Conservation (phyloP, 805 yeast genomes). For the Teunomyces atbi region DNA sequence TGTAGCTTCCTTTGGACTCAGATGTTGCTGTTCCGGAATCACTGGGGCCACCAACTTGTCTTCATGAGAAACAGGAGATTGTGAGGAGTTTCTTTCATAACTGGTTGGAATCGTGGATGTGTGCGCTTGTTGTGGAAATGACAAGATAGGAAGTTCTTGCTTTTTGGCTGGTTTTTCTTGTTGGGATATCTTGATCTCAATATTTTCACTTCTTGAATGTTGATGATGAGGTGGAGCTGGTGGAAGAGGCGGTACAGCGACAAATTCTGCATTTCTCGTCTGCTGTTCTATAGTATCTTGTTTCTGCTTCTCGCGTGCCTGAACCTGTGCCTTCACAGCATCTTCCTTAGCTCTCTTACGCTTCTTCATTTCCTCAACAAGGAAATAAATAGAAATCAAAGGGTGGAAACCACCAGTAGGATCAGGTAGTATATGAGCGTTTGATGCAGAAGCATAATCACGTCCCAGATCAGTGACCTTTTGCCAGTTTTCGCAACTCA, state of each 20-base stretch:
- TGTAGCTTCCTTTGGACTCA: conserved; percentile 21
- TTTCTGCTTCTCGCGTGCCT: conserved; percentile 16
- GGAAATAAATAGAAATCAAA: conserved; percentile 76
- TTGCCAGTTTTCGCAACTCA: conserved; percentile 64
- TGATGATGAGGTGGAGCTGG: conserved; percentile 6
- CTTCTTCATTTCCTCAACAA: conserved; percentile 80
- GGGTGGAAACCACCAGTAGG: conserved; percentile 92
- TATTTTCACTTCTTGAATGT: neutral
- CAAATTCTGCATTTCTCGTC: conserved; percentile 6
- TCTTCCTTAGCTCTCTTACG: conserved; percentile 64
- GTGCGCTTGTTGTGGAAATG: conserved; percentile 42
- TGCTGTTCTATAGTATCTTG: conserved; percentile 7
- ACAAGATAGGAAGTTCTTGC: conserved; percentile 17
- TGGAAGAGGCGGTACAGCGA: conserved; percentile 6
- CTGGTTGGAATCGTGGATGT: conserved; percentile 23
- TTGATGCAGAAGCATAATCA: conserved; percentile 34
- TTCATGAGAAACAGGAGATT: conserved; percentile 11
- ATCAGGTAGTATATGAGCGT: conserved; percentile 48
- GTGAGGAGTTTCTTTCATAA: conserved; percentile 11
- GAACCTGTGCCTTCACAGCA: conserved; percentile 31
- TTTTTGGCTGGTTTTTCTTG: conserved; percentile 2
- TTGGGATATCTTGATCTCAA: neutral
- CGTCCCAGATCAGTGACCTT: conserved; percentile 38
- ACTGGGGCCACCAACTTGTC: conserved; percentile 9
- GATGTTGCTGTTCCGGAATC: conserved; percentile 29